phyloP scores from a whole-genome alignment of 176 grass and related monocot genomes.

The Lolium multiflorum region DNA sequence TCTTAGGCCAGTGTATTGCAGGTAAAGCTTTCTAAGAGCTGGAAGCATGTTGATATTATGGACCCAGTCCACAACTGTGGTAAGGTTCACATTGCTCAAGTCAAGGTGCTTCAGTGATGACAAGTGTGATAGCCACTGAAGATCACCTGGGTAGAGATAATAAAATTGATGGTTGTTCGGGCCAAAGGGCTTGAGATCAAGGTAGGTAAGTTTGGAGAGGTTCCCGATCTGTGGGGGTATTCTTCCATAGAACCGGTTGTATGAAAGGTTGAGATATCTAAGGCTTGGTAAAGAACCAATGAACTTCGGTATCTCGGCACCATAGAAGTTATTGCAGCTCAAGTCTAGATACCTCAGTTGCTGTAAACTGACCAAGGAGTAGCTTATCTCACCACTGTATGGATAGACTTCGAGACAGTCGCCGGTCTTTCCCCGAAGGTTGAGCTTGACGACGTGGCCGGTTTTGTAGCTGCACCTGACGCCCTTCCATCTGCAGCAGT shows the following conservation, averaged over 20 bases:
- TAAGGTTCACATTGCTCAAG: conserved; percentile 25
- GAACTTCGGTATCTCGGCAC: conserved; percentile 10
- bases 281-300: conserved; percentile 34
- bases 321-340: conserved; percentile 35
- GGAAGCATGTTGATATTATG: conserved; percentile 35
- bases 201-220: conserved; percentile 39
- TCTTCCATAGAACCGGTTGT: neutral
- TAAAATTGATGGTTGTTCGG: too few species aligned
- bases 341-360: conserved; percentile 49
- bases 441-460: conserved; percentile 53
- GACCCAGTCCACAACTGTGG: neutral
- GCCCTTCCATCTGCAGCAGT: conserved; percentile 52
- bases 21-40: neutral
- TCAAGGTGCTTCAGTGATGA: conserved; percentile 34
- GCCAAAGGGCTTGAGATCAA: conserved; percentile 3
- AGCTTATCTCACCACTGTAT: conserved; percentile 43
- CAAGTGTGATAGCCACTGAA: conserved; percentile 48
- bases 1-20: neutral
- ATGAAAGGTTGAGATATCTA: conserved; percentile 37
- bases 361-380: conserved; percentile 33
- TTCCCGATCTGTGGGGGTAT: conserved; percentile 44
- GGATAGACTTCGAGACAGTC: neutral
- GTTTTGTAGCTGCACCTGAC: conserved; percentile 38
- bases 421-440: neutral
- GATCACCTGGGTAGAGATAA: neutral